phyloP scores from a whole-genome alignment of 805 yeast genomes.

The Diddensiella transvaalensis region DNA sequence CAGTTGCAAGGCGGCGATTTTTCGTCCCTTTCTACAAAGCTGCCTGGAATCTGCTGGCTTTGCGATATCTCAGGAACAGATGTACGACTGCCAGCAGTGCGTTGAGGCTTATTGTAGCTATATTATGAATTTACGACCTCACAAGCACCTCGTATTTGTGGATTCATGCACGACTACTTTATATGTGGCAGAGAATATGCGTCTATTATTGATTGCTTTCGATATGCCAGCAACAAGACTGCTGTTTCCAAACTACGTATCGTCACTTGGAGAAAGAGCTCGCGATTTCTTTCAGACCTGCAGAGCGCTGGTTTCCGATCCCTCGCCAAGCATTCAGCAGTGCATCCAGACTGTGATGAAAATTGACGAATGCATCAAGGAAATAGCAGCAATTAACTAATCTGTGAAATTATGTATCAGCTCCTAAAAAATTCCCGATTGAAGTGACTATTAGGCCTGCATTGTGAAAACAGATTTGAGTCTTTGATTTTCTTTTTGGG shows the following conservation, averaged over 20 bases:
- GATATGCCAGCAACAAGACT: background rate
- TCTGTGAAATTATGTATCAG: no score
- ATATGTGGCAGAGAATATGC: background rate
- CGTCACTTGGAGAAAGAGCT: background rate
- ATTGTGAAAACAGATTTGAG: no score
- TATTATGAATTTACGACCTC: background rate
- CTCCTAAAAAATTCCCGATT: no score
- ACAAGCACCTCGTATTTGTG: background rate
- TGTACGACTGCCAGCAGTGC: background rate
- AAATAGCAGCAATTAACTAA: background rate
- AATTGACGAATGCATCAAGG: background rate
- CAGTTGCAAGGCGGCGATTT: conserved; percentile 1
- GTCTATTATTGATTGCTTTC: background rate
- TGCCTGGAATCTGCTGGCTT: background rate
- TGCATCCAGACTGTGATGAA: background rate
- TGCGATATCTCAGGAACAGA: background rate
- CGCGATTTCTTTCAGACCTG: background rate
- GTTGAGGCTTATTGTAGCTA: background rate
- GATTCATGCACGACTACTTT: background rate
- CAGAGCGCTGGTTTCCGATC: background rate
- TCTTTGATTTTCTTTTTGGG: background rate
- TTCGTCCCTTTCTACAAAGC: background rate
- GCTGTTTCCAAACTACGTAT: background rate
- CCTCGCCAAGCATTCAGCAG: background rate
- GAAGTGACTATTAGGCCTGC: no score